Conservation (phyloP, 129 eudicot genomes). For the Lactuca saligna region DNA sequence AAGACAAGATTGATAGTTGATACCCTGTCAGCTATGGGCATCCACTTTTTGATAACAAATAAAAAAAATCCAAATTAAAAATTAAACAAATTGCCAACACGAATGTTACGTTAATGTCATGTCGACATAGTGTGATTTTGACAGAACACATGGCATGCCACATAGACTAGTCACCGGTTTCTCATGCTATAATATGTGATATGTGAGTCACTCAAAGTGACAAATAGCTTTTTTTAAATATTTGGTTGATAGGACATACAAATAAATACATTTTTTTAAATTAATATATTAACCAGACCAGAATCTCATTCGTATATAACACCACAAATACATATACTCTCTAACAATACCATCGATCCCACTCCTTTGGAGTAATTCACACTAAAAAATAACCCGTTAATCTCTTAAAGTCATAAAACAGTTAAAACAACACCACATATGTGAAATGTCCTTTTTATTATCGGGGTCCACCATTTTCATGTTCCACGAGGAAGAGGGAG, state of each 20-base stretch:
- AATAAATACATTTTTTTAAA: too few relatives aligned
- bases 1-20: not conserved
- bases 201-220: not conserved
- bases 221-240: not conserved
- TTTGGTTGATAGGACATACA: not conserved
- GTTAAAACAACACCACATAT: not conserved
- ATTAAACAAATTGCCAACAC: not conserved
- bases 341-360: not conserved
- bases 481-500: constrained; percentile 40
- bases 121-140: not conserved
- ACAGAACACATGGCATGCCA: not conserved
- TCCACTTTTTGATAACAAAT: not conserved
- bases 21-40: not conserved
- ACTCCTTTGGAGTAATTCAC: not conserved
- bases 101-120: not conserved
- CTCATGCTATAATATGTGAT: not conserved
- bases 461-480: constrained; percentile 13
- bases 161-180: not conserved
- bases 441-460: constrained; percentile 26
- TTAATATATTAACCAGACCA: too few relatives aligned
- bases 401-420: not conserved
- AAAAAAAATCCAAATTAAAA: too few relatives aligned
- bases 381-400: not conserved
- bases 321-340: constrained; percentile 19
- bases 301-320: not conserved